phyloP scores from a whole-genome alignment of 2,329 filamentous ascomycete species.

The Lecanosticta acicola region DNA sequence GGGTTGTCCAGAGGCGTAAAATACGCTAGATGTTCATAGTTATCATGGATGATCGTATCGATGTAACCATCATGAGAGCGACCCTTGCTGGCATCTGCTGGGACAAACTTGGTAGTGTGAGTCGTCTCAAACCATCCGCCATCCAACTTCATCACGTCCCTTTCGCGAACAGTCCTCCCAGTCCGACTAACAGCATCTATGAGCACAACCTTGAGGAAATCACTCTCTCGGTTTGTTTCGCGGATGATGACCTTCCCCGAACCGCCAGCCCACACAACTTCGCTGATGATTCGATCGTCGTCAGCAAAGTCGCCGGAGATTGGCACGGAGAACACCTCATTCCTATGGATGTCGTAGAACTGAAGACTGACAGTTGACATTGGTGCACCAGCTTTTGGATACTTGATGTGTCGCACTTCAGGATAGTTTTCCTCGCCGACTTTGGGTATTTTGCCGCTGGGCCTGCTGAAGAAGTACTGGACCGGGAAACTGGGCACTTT shows the following conservation, averaged over 20 bases:
- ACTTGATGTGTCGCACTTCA: slow-evolving; percentile 87
- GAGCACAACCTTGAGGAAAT: slow-evolving; percentile 79
- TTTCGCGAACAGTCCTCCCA: slow-evolving; percentile 71
- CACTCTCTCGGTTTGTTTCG: slow-evolving; percentile 90
- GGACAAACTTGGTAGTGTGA: slow-evolving; percentile 77
- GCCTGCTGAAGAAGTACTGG: slow-evolving; percentile 85
- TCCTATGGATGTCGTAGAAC: slow-evolving; percentile 78
- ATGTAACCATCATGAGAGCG: slow-evolving; percentile 77
- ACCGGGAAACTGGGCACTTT: slow-evolving; percentile 86
- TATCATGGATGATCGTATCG: slow-evolving; percentile 79
- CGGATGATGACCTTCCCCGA: slow-evolving; percentile 74
- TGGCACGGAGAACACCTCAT: slow-evolving; percentile 72
- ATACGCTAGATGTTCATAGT: slow-evolving; percentile 87
- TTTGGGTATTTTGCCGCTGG: slow-evolving; percentile 64
- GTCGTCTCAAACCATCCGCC: slow-evolving; percentile 97
- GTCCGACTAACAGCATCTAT: slow-evolving; percentile 70
- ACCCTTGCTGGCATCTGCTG: slow-evolving; percentile 70
- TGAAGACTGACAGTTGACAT: slow-evolving; percentile 84
- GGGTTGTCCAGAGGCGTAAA: slow-evolving; percentile 82
- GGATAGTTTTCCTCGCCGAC: slow-evolving; percentile 82
- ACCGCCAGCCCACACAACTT: slow-evolving; percentile 79
- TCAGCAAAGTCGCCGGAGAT: slow-evolving; percentile 72
- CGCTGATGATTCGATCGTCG: slow-evolving; percentile 82
- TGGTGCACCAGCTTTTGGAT: slow-evolving; percentile 89
- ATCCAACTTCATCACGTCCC: slow-evolving; percentile 78